These are phyloP conservation scores for Collybia nuda DNA, from an alignment of 768 basidiomycete species.

Conservation along the genomic window DNA sequence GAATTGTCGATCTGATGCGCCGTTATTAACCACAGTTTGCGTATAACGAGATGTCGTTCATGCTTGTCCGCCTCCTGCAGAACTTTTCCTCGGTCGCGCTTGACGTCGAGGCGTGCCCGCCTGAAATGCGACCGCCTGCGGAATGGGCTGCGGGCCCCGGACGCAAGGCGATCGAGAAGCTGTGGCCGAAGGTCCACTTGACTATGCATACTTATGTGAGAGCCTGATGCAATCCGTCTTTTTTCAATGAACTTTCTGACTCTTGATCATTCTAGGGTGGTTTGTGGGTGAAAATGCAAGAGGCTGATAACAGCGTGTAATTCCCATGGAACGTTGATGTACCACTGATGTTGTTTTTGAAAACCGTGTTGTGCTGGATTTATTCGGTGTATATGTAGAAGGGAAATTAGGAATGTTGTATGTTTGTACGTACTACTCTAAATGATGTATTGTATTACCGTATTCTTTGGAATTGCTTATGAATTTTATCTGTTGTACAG, in stretches of 20 bases:
- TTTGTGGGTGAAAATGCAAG: constrained; percentile 51
- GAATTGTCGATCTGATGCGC: no score
- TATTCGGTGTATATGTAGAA: no score
- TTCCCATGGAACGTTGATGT: no score
- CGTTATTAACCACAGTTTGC: constrained; percentile 50
- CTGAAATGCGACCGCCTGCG: constrained; percentile 42
- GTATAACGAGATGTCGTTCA: constrained; percentile 63
- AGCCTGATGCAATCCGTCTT: background rate
- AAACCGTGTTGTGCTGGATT: no score
- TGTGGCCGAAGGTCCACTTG: constrained; percentile 52
- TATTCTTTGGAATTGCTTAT: no score
- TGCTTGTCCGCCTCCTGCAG: constrained; percentile 64
- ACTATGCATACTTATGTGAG: constrained; percentile 53
- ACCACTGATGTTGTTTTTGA: no score
- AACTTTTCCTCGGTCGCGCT: constrained; percentile 49
- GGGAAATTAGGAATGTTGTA: no score
- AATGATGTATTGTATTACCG: no score
- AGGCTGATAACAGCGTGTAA: constrained; percentile 20
- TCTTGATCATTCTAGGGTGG: constrained; percentile 37
- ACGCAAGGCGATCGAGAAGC: constrained; percentile 47
- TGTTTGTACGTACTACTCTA: no score
- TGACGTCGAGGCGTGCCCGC: constrained; percentile 43
- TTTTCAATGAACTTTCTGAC: background rate
- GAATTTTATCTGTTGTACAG: no score
- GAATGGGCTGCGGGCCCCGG: constrained; percentile 46